Evolutionary conservation across 192 early-diverging fungal species (phyloP).

Genomic region (Rhizophlyctis rosea): DNA sequence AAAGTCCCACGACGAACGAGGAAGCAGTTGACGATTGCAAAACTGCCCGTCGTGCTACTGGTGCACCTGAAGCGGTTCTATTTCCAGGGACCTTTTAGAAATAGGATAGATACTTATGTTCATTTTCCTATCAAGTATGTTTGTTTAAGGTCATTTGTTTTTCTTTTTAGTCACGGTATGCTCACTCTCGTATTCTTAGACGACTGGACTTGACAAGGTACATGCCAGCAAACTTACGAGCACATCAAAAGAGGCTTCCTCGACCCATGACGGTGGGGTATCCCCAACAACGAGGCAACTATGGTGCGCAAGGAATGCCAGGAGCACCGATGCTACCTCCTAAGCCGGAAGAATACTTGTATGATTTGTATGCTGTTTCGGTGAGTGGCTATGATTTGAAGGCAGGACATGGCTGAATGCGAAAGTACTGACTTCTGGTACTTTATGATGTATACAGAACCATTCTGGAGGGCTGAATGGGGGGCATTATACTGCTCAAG

Average conservation of each 20-base stretch:
- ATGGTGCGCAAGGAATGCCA: no score
- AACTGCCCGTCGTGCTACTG: slow-evolving; percentile 83
- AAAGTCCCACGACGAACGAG: slow-evolving; percentile 66
- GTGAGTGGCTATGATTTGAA: slow-evolving; percentile 25
- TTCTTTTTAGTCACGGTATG: slow-evolving; percentile 10
- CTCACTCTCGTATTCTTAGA: slow-evolving; percentile 6
- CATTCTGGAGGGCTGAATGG: slow-evolving; percentile 77
- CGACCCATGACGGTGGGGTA: no score
- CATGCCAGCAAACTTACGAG: slow-evolving; percentile 38
- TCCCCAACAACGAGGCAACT: no score
- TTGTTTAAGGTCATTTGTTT: slow-evolving; percentile 65
- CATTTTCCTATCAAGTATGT: slow-evolving; percentile 67
- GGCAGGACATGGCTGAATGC: neutral
- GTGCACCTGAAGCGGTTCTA: slow-evolving; percentile 95
- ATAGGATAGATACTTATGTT: slow-evolving; percentile 87
- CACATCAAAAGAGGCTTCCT: slow-evolving; percentile 41
- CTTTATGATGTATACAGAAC: slow-evolving; percentile 44
- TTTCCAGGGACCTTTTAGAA: slow-evolving; percentile 84
- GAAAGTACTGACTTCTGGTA: no score
- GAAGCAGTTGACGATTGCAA: slow-evolving; percentile 75
- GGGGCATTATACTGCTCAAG: slow-evolving; percentile 82
- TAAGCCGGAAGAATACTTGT: no score
- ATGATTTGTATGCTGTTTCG: slow-evolving; percentile 73
- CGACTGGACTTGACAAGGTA: slow-evolving; percentile 37
- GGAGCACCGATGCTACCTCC: no score